Evolutionary conservation across 768 basidiomycete genomes (phyloP), one percentile per base, ranked within the genome.

Genomic region (Sarcodon aspratus): DNA sequence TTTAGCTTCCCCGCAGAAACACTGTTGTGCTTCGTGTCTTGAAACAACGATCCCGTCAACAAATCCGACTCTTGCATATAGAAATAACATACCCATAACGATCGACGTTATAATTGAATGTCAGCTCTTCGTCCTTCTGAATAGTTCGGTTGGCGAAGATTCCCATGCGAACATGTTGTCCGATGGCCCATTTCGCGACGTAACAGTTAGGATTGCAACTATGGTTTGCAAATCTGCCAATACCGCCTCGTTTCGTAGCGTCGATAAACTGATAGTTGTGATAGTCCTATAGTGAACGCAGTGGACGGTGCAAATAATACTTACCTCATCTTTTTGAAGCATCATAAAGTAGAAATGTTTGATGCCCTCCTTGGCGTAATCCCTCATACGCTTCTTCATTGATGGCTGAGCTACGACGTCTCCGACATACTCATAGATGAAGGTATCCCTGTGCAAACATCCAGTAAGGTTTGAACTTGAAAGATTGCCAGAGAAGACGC

Each of bases 261-360:
- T 99, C 96, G 60, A 99, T 93, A 66, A 88, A 99, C 93, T 93
- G 47, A n/a, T 13, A n/a, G 43, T 35, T 31, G 42, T 35, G 33
- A 34, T 27, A 35, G 21, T 42, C 10, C 34, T 8, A 38, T 9
- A 46, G 11, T 21, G 9, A 45, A n/a, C 9, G 18, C 11, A 18
- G 45, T 3, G 33, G 7, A 36, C 12, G 27, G 38, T n/a, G 38
- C 46, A 17, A 48, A 3, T 13, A 36, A 33, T 13, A 11, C 79
- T 48, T 55, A 92, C 94, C 77, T 98, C 93, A 56, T 95, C 93
- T 61, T 89, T 92, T 68, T 99, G 96, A 50, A 99, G 66, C 87
- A 95, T 94, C 96, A 98, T 99, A 63, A 99, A 99, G 69, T 98
- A 99, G 58, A 98, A 99, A 64, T 98, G 96, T 47, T 78, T 74